Evolutionary conservation across 139 green algal species (phyloP).

Genomic region (Picochlorum sp.): DNA sequence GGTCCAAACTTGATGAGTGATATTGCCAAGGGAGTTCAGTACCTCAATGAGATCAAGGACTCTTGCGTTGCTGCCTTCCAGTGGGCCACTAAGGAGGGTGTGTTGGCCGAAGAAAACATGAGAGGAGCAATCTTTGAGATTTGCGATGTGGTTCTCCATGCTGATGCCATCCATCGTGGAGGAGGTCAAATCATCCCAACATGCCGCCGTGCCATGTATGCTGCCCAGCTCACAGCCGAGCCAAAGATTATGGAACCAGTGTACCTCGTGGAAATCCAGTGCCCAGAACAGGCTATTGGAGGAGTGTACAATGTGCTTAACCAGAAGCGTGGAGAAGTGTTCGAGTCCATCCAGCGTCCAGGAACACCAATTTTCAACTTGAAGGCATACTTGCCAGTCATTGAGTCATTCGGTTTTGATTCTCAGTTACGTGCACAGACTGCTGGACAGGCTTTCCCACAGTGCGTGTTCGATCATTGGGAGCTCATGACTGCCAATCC

Average conservation of each 20-base stretch:
- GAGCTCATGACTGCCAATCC: slow-evolving; percentile 81
- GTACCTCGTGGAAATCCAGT: slow-evolving; percentile 99
- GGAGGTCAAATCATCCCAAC: slow-evolving; percentile 99
- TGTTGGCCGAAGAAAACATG: slow-evolving; percentile 99
- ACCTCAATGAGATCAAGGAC: slow-evolving; percentile 99
- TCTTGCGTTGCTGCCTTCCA: slow-evolving; percentile 91
- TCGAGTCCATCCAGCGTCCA: slow-evolving; percentile 96
- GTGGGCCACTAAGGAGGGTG: slow-evolving; percentile 97
- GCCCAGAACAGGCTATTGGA: slow-evolving; percentile 85
- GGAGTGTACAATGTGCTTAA: slow-evolving; percentile 96
- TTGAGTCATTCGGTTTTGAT: slow-evolving; percentile 99
- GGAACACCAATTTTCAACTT: slow-evolving; percentile 99
- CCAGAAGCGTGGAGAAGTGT: slow-evolving; percentile 97
- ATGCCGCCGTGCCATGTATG: slow-evolving; percentile 88
- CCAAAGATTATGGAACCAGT: slow-evolving; percentile 92
- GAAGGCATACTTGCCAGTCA: slow-evolving; percentile 96
- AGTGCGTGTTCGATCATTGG: slow-evolving; percentile 98
- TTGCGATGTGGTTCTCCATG: slow-evolving; percentile 92
- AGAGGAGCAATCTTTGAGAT: slow-evolving; percentile 91
- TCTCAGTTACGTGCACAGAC: slow-evolving; percentile 87
- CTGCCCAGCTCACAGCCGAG: slow-evolving; percentile 78
- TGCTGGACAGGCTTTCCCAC: slow-evolving; percentile 95
- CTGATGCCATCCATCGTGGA: slow-evolving; percentile 97
- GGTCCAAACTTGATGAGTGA: slow-evolving; percentile 97
- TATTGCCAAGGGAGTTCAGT: slow-evolving; percentile 98